A percentile compares a stretch with the other conserved stretches of the same genome.
phyloP scores from a whole-genome alignment of 768 basidiomycete genomes.

The Amanita jacksonii region DNA sequence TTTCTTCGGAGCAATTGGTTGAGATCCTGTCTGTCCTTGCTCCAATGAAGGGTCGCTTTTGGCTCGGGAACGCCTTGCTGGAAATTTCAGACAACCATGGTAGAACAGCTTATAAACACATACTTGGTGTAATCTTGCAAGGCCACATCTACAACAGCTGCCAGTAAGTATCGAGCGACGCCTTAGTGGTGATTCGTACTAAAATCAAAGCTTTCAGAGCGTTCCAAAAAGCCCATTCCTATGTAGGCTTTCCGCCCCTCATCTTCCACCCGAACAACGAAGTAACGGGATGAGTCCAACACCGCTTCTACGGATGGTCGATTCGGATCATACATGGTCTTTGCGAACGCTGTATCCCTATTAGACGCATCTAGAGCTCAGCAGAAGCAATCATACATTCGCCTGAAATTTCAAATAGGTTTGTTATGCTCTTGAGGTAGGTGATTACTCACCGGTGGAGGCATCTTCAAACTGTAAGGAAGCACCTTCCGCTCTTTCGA shows the following conservation, averaged over 20 bases:
- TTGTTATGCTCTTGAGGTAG: neutral
- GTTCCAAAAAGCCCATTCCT: slow-evolving; percentile 86
- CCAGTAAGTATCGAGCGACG: neutral
- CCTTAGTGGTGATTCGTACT: slow-evolving; percentile 38
- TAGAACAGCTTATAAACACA: too few species aligned
- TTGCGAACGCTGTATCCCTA: slow-evolving; percentile 67
- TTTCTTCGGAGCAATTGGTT: slow-evolving; percentile 73
- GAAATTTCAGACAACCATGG: neutral
- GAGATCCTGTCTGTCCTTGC: slow-evolving; percentile 45
- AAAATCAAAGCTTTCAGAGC: slow-evolving; percentile 87
- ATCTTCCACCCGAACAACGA: slow-evolving; percentile 88
- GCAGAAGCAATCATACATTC: slow-evolving; percentile 1
- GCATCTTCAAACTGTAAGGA: slow-evolving; percentile 73
- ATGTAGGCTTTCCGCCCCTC: slow-evolving; percentile 83
- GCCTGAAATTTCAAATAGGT: neutral
- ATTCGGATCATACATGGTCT: slow-evolving; percentile 67
- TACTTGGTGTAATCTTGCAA: slow-evolving; percentile 84
- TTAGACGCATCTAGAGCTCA: slow-evolving; percentile 10
- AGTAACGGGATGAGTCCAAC: slow-evolving; percentile 90
- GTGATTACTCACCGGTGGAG: slow-evolving; percentile 50
- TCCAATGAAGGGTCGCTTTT: slow-evolving; percentile 43
- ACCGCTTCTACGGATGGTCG: slow-evolving; percentile 91
- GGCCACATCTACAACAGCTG: slow-evolving; percentile 52
- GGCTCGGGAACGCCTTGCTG: slow-evolving; percentile 51
- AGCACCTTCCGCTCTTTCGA: slow-evolving; percentile 65